Evolutionary conservation across 2,329 filamentous ascomycete genomes (phyloP), one percentile per base, ranked within the genome.

Genomic region (Aureobasidium sp.): DNA sequence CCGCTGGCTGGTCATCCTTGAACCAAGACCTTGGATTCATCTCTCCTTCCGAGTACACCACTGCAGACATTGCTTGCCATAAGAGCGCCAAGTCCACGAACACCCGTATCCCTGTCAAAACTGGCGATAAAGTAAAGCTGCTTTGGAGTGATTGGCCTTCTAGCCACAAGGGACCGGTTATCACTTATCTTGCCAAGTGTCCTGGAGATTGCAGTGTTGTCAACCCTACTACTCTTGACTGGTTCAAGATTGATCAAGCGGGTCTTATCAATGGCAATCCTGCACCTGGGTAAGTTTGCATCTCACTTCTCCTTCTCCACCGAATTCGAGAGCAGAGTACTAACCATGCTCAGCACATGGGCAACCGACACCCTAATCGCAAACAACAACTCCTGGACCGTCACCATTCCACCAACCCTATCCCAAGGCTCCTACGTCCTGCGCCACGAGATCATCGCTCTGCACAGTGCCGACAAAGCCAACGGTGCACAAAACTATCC

Each of bases 91-190:
- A 54, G 16, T 32, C 36, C 11, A 81, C 78, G 37, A 67, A 73
- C 15, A 75, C 78, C 62, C 76, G 78, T 64, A 83, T 81, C 16
- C 74, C 79, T n/a, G 80, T 87, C 36, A 75, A 78, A 15, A 86
- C 86, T 15, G 87, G 86, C 63, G 76, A 77, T 65, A 77, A 77
- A 8, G 71, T 89, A 65, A 76, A 81, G 62, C 73, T 89, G 50
- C 78, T 83, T 66, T 89, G 86, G 86, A 82, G 78, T 62, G 75
- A 76, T 11, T 89, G 86, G 86, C 85, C 86, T 21, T 76, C 81
- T 10, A 81, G 78, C 60, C 83, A 89, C 74, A 79, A 85, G 65
- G 84, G 84, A 2, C 85, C 85, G 10, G 80, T 87, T 66, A 78
- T 88, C 64, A 81, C 81, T 70, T 88, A 87, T 75, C 74, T 87